Evolutionary conservation across 2,329 filamentous ascomycete species (phyloP), one percentile per base, ranked within the genome.

Genomic region (Curvularia eragrostidis): DNA sequence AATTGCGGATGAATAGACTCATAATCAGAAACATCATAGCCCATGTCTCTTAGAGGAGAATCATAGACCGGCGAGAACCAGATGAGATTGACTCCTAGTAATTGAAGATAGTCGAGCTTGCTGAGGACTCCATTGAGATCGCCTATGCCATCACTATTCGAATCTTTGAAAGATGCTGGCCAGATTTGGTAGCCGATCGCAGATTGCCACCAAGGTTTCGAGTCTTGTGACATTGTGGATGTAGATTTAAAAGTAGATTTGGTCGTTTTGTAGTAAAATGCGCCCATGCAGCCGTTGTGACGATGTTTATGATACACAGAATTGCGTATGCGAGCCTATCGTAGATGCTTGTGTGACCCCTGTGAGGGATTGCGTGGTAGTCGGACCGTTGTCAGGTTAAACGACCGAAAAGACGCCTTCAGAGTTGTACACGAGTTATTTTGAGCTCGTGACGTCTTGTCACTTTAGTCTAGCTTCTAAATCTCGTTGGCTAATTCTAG

Each of bases 11-110:
- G 84, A 26, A 91, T 85, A 24, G 80, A 80, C 69, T 89, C 84
- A 63, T 91, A 91, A 72, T 91, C 84, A 23, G 84, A 82, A 48
- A 90, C 85, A 68, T 90, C 89, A 68, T 90, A 90, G 28, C 87
- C 88, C 87, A 90, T 89, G 64, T 90, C 88, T 3, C 85, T 78
- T 66, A 89, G 85, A 0, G 88, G 88, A 4, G 81, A 84, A 60
- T 87, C 83, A 66, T 85, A 88, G 71, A 89, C 85, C 12, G 89
- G 89, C 43, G 84, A 89, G 0, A 88, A 75, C 89, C 89, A 91
- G 48, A 91, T 79, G 6, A 87, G 82, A 65, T 90, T 84, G 9
- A 88, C 78, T 0, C 88, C 88, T 0, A 91, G 75, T 2, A 78
- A 75, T 3, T 64, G 64, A 43, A 74, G 67, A 49, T 90, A 89